phyloP scores from a whole-genome alignment of 169 alveolate genomes.

The Theileria orientalis region DNA sequence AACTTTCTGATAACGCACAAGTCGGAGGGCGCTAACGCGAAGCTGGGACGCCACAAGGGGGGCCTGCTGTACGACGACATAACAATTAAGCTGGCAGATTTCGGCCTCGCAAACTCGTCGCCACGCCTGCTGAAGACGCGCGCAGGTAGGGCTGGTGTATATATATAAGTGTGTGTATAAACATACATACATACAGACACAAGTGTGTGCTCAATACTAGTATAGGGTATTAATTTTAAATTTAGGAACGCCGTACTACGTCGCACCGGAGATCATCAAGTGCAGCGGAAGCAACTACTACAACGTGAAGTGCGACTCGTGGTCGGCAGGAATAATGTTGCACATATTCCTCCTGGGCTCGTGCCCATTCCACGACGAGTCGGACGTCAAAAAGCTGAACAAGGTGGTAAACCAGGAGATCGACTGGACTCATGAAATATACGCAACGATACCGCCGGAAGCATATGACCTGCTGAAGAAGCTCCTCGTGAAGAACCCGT shows the following conservation, averaged over 20 bases:
- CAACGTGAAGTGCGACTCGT: conserved; percentile 85
- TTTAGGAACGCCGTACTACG: conserved; percentile 74
- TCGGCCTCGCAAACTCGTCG: conserved; percentile 73
- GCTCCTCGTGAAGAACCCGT: conserved; percentile 84
- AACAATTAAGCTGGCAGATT: conserved; percentile 66
- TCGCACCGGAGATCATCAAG: conserved; percentile 82
- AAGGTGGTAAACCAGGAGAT: conserved; percentile 73
- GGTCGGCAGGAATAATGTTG: conserved; percentile 85
- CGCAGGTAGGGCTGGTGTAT: conserved; percentile 27
- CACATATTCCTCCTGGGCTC: conserved; percentile 85
- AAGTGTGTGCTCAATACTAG: neutral
- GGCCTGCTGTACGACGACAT: conserved; percentile 6
- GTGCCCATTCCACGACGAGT: conserved; percentile 81
- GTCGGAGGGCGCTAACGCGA: conserved; percentile 74
- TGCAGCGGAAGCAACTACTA: conserved; percentile 63
- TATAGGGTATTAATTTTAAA: neutral
- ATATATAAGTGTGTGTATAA: too few relatives aligned
- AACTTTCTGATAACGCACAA: conserved; percentile 73
- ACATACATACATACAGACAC: too few relatives aligned
- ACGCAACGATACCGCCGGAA: conserved; percentile 78
- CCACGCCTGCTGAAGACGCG: conserved; percentile 51
- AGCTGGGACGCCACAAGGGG: conserved; percentile 43
- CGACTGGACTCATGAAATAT: conserved; percentile 46
- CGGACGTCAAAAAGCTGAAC: conserved; percentile 76
- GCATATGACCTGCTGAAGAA: conserved; percentile 88